phyloP scores from a whole-genome alignment of 495 filamentous ascomycete species.

The Bombardia bombarda region DNA sequence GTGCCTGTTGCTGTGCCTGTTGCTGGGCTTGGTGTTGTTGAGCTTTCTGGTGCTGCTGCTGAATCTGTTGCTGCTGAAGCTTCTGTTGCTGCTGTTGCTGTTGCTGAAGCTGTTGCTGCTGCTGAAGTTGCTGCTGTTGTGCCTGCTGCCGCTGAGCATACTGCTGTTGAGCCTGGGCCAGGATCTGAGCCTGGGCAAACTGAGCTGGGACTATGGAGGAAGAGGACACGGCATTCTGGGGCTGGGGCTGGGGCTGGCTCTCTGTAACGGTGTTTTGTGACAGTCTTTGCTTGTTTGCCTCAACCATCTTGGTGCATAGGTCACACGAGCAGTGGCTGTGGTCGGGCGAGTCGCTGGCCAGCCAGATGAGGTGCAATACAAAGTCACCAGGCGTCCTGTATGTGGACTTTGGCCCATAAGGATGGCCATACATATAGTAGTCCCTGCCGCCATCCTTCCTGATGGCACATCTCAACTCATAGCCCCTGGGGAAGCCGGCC shows the following conservation, averaged over 20 bases:
- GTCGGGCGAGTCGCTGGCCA: slow-evolving; percentile 24
- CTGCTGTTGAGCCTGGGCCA: no score
- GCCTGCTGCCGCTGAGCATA: no score
- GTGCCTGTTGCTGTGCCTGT: no score
- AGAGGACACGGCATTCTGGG: no score
- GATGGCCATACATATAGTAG: slow-evolving; percentile 37
- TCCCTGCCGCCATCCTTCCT: slow-evolving; percentile 22
- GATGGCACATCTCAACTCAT: slow-evolving; percentile 21
- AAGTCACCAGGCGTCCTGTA: slow-evolving; percentile 36
- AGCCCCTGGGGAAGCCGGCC: slow-evolving; percentile 21
- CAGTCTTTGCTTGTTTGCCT: slow-evolving; percentile 4
- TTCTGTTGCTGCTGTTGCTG: no score
- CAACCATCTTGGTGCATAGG: slow-evolving; percentile 19
- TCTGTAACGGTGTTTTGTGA: not conserved
- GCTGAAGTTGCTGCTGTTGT: no score
- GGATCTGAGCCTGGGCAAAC: no score
- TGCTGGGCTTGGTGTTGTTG: no score
- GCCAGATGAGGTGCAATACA: slow-evolving; percentile 32
- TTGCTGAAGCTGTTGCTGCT: no score
- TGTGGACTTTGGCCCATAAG: slow-evolving; percentile 20
- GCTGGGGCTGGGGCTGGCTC: not conserved
- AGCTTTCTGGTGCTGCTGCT: no score
- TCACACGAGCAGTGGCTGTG: slow-evolving; percentile 28
- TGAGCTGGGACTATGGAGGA: no score
- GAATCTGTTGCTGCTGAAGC: no score